Evolutionary conservation across 2,329 filamentous ascomycete species (phyloP).

Genomic region (Colletotrichum endophyticum): DNA sequence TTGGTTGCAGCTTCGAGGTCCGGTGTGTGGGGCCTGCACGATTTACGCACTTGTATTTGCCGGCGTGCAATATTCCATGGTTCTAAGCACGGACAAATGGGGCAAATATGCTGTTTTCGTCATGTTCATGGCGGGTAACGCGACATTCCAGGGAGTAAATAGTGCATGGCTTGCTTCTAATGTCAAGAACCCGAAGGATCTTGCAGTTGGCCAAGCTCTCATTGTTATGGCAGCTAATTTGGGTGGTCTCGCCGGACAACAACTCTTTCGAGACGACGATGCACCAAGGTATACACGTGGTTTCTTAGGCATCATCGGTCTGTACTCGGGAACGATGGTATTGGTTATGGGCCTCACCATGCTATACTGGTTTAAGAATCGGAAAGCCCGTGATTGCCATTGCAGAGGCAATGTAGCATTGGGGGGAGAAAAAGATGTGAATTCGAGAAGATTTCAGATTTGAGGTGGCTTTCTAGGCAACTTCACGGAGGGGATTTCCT

Average conservation of each 20-base stretch:
- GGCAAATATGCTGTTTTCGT: neutral
- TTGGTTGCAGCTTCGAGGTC: neutral
- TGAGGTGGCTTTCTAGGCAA: neutral
- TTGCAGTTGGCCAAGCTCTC: neutral
- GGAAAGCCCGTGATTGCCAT: neutral
- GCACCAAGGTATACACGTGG: neutral
- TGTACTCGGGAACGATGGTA: neutral
- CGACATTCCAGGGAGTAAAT: neutral
- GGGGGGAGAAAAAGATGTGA: neutral
- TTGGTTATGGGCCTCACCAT: neutral
- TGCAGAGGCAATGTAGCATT: neutral
- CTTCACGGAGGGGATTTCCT: neutral
- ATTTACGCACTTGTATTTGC: neutral
- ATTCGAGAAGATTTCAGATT: neutral
- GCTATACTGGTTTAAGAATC: neutral
- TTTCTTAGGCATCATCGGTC: neutral
- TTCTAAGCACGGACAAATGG: neutral
- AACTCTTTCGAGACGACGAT: neutral
- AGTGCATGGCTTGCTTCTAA: neutral
- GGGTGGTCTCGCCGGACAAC: neutral
- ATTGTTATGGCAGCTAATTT: neutral
- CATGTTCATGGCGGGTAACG: neutral
- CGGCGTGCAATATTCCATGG: neutral
- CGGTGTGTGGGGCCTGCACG: neutral
- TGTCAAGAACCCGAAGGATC: neutral